Base-by-base conservation (phyloP, 176 grass and related monocot genomes). In the Cymbopogon citratus region DNA sequence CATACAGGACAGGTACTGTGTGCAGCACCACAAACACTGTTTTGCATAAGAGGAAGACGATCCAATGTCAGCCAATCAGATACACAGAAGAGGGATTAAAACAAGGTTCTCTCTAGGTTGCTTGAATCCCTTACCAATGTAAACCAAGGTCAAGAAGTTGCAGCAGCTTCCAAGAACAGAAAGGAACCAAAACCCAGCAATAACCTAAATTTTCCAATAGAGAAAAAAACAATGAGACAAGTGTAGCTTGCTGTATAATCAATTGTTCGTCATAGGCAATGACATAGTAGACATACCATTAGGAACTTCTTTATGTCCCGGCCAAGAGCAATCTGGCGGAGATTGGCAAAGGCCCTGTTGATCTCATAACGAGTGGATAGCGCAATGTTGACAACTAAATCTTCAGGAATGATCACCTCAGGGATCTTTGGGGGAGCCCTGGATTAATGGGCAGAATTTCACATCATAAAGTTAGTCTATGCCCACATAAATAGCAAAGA, bases 71-170 rank as follows among this genome's bases (percentile, higher is more conserved):
- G 79, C 2, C 45, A 66, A 81, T 19, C 27, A 26, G 26, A 60
- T 3, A 67, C 21, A 57, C 19, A 18, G 26, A 48, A 62, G 5
- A 79, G 8, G 15, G 49, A 3, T 35, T 45, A 75, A 25, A 64
- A 63, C 26, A 48, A 78, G 18, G 19, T 66, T 16, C 3, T 25
- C n/a, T 82, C 29, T 67, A 46, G 24, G 27, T 61, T 21, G 57
- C 19, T 26, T 48, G 34, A 24, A 71, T 82, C 51, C 19, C 81
- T 93, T 95, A 99, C 96, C 76, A 69, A 93, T 80, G 74, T 95
- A 99, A 77, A 95, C 36, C 83, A 99, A 84, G 49, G 96, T 93
- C 96, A 99, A 90, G 85, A 99, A 95, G 88, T 84, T 95, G 84
- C 89, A 87, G 68, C 57, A 93, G 39, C 82, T 91, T 26, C 96